phyloP scores from a whole-genome alignment of 306 rosid genomes.

The Arachis hypogaea region DNA sequence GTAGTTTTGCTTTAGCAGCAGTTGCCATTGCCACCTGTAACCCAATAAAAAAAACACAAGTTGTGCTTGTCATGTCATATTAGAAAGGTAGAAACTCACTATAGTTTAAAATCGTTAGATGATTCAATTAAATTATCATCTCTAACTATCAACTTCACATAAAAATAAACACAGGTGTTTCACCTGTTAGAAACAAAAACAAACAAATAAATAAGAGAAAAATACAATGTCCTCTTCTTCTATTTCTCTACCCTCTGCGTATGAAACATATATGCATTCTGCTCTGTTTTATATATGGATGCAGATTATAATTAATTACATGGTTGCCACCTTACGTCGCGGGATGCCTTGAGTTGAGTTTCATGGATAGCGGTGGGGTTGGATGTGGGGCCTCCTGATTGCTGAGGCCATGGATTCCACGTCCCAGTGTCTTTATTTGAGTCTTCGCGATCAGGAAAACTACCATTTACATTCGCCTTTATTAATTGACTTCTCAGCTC shows the following conservation, averaged over 20 bases:
- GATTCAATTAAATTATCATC: no score
- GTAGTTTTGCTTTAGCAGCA: constrained; percentile 92
- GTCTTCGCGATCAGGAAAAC: constrained; percentile 29
- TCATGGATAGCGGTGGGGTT: constrained; percentile 47
- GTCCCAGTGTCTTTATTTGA: constrained; percentile 36
- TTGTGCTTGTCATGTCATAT: constrained; percentile 7
- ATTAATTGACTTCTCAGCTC: constrained; percentile 54
- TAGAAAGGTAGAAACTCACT: not conserved
- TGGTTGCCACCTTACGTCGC: constrained; percentile 99
- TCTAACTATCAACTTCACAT: no score
- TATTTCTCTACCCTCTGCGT: no score
- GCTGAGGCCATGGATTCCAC: constrained; percentile 49
- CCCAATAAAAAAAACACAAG: constrained; percentile 24
- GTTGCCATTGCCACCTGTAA: constrained; percentile 95
- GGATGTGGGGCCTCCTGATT: constrained; percentile 30
- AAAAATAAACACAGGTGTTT: accelerated
- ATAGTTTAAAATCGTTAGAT: no score
- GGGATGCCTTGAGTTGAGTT: constrained; percentile 94
- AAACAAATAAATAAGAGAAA: no score
- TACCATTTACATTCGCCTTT: constrained; percentile 47
- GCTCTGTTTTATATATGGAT: no score
- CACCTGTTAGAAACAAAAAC: no score
- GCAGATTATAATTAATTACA: constrained; percentile 48
- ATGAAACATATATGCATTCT: no score
- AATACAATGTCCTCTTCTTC: no score